A percentile compares a stretch with the other conserved stretches of the same genome.
phyloP scores from a whole-genome alignment of 495 filamentous ascomycete genomes.

The Trichocladium uniseriatum region DNA sequence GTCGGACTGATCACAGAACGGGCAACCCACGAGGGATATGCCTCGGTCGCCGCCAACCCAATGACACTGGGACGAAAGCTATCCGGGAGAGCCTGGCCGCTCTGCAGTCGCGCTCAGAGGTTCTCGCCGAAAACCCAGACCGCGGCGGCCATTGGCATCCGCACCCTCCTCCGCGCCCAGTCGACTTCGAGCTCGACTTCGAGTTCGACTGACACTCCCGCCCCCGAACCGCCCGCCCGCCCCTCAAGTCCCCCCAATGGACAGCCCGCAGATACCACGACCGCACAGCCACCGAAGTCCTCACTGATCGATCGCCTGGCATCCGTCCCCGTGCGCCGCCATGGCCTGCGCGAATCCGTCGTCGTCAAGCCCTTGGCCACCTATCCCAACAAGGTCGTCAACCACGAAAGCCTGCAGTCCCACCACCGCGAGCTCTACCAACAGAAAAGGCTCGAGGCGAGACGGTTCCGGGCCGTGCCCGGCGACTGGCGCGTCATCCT shows the following conservation, averaged over 20 bases:
- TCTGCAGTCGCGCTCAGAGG: background rate
- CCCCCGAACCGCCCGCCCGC: background rate
- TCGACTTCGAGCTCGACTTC: background rate
- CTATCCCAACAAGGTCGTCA: conserved; percentile 14
- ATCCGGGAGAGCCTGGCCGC: conserved; percentile 4
- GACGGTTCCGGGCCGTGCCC: background rate
- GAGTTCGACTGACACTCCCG: background rate
- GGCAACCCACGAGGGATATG: conserved; percentile 5
- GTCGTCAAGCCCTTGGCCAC: conserved; percentile 13
- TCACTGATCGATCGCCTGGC: conserved; percentile 14
- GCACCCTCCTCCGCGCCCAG: background rate
- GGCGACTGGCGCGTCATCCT: conserved; percentile 25
- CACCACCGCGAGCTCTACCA: background rate
- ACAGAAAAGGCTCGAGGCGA: conserved; percentile 5
- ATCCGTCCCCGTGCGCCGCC: conserved; percentile 15
- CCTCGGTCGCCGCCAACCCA: background rate
- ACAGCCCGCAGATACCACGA: too few relatives aligned
- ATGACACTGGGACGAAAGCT: conserved; percentile 8
- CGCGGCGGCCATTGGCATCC: too few relatives aligned
- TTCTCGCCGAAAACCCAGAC: background rate
- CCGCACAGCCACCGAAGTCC: background rate
- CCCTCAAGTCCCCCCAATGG: too few relatives aligned
- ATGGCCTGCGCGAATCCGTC: conserved; percentile 14
- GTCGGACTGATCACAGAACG: too few relatives aligned
- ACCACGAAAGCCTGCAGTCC: background rate